Evolutionary conservation across 441 rosid species (phyloP).

Genomic region (Populus tomentosa): DNA sequence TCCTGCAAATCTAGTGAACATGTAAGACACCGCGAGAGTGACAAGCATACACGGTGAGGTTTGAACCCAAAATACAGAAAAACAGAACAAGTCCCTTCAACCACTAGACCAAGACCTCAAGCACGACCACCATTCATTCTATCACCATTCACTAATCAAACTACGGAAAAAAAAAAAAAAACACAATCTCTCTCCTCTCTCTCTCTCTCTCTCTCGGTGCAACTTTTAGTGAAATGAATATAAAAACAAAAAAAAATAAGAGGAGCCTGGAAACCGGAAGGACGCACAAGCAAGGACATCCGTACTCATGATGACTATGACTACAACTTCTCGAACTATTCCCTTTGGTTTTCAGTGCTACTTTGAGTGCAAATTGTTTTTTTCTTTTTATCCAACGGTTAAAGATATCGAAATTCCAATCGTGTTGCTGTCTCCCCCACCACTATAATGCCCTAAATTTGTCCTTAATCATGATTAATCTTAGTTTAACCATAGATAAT

Average conservation of each 20-base stretch:
- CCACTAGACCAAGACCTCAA: no score
- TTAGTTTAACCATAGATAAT: not conserved
- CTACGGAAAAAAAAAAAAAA: no score
- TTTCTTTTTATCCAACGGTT: not conserved
- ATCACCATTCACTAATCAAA: not conserved
- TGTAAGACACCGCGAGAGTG: no score
- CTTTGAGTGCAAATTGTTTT: not conserved
- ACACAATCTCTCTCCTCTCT: no score
- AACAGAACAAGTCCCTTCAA: no score
- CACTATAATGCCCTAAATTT: not conserved
- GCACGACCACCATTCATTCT: no score
- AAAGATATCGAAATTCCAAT: not conserved
- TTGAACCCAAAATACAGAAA: no score
- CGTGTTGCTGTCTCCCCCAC: not conserved
- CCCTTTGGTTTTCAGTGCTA: not conserved
- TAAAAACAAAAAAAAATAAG: not conserved
- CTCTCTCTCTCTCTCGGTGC: not conserved
- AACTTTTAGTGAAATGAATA: not conserved
- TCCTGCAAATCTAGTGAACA: no score
- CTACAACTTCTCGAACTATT: not conserved
- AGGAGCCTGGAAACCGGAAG: not conserved
- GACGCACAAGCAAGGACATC: not conserved
- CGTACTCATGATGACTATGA: not conserved
- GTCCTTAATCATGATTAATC: not conserved
- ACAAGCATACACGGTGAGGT: no score